Evolutionary conservation across 169 alveolate genomes (phyloP), one percentile per base, ranked within the genome.

Genomic region (Eimeria necatrix): DNA sequence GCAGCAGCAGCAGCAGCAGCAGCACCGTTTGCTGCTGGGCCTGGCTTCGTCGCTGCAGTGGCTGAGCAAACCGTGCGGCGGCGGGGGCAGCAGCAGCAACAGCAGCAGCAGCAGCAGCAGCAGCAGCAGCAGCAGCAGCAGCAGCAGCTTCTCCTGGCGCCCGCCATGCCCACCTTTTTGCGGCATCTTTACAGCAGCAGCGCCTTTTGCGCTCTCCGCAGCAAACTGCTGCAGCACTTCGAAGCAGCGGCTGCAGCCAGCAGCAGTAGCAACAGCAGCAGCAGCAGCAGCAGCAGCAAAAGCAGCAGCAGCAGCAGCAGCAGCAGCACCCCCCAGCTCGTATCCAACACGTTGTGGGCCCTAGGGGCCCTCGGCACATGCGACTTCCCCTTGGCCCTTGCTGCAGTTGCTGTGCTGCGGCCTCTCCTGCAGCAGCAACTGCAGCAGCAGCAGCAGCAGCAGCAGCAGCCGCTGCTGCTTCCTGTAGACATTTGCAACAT

Each of bases 401-500:
- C 85, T 16, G 85, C 85, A 74, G 60, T 49, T 56, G 64, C 85
- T 32, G 32, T 46, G n/a, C 85, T 74, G n/a, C 56, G 12, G 24
- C 85, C 60, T 26, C 52, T 74, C 26, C 85, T 74, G 85, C 85
- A 74, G 20, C 60, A 46, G 5, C 60, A 46, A 9, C 52, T 16
- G 85, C 85, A 46, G 60, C 85, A 74, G 85, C 85, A 46, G 24
- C 60, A 74, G 56, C 85, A 74, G 32, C 56, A 41, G 85, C 85
- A 74, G 12, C 85, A 74, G 60, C 60, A 26, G 85, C 60, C 22
- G 52, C 56, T 46, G 85, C 85, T 74, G 85, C 85, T 74, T 26
- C 85, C 85, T 10, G 85, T 74, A 74, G 85, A 74, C 24, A 74
- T 74, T n/a, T 74, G 85, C 59, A 74, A 74, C 56, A 74, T 74